Evolutionary conservation across 345 rosid genomes (phyloP), one percentile per base, ranked within the genome.

Genomic region (Syzygium oleosum): DNA sequence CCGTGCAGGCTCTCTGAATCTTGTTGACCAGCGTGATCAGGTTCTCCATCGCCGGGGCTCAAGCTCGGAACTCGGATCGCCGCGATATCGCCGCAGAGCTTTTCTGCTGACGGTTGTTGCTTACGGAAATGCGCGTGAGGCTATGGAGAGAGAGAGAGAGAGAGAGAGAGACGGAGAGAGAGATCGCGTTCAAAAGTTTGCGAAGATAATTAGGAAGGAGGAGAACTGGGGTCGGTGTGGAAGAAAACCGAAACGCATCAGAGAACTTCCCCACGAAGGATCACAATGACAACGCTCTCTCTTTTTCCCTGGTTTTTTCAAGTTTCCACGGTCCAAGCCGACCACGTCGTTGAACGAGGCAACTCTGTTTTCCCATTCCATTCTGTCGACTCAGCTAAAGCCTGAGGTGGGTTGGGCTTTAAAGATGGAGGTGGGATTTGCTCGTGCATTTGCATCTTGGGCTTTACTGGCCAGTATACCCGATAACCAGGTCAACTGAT

Each of bases 1-100:
- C 97, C 78, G 98, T 96, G 88, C 99, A 97, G 80, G 99, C 99
- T 88, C 99, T 91, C 91, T 97, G 99, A 38, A 97, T 89, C 91
- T 97, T 96, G 89, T 97, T 97, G 89, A 96, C 97, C 91, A 97
- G 89, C 17, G 96, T 73, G 88, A 97, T 97, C 91, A 97, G 89
- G 87, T 95, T 97, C 91, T 97, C 98, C 99, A 97, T 96, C 52
- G 53, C n/a, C 61, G 54, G n/a, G 17, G 38, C 23, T 12, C 25
- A n/a, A 84, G 41, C 53, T 27, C 85, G n/a, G 43, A 17, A 51
- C 53, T 53, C 41, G 85, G 56, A 51, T n/a, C 85, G 54, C 43
- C 43, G 86, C 46, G 80, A 34, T 15, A 34, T 38, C 80, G 80
- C 46, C 46, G 25, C 46, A 34, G 80, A 73, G 46, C 80, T 73